phyloP scores from a whole-genome alignment of 2,329 filamentous ascomycete species.

The Ophiocordyceps camponoti-leonardi region DNA sequence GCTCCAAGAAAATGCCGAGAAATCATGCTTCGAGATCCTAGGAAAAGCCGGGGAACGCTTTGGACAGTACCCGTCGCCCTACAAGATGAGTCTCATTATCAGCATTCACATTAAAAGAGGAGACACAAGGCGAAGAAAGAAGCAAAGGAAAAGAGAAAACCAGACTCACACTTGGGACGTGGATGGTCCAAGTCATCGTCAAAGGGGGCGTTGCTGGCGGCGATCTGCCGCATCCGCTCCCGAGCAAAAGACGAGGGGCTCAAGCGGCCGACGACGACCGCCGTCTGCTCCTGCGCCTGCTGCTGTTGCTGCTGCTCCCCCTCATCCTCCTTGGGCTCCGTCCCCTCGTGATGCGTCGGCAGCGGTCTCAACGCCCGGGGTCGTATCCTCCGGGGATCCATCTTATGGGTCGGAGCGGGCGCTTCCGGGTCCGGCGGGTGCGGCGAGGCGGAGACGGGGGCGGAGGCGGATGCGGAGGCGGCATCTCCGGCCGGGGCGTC shows the following conservation, averaged over 20 bases:
- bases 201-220: slow-evolving; percentile 23
- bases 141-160: no score
- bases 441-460: slow-evolving; percentile 3
- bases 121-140: no score
- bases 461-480: not conserved
- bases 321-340: slow-evolving; percentile 11
- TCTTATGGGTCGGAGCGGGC: slow-evolving; percentile 6
- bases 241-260: slow-evolving; percentile 26
- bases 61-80: slow-evolving; percentile 26
- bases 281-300: no score
- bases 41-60: slow-evolving; percentile 24
- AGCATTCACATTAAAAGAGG: no score
- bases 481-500: slow-evolving; percentile 1
- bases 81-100: not conserved
- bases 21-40: slow-evolving; percentile 3
- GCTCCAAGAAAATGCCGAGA: not conserved
- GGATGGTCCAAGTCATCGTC: slow-evolving; percentile 24
- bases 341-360: slow-evolving; percentile 19
- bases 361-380: slow-evolving; percentile 15
- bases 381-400: slow-evolving; percentile 10
- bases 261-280: slow-evolving; percentile 12
- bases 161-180: slow-evolving; percentile 21
- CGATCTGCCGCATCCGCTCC: slow-evolving; percentile 25
- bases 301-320: no score
- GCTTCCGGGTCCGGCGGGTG: slow-evolving; percentile 1